Evolutionary conservation across 2,329 filamentous ascomycete genomes (phyloP), one percentile per base, ranked within the genome.

Genomic region (Acrocalymma vagum): DNA sequence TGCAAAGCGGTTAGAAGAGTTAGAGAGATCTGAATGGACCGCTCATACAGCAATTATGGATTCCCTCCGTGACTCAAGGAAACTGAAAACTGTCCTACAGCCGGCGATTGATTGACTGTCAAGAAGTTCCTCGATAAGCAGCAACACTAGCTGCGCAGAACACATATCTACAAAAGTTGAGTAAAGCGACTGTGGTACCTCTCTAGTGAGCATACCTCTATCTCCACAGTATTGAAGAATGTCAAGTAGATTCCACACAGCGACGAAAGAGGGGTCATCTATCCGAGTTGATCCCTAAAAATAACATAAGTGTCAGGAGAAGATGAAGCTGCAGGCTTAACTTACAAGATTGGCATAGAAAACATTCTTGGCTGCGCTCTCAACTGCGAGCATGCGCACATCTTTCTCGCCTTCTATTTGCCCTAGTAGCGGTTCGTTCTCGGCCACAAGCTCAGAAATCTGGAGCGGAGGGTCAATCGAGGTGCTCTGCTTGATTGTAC

Each of bases 61-160:
- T 67, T 97, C 92, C 61, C 94, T 83, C 44, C 95, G 83, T 15
- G 94, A 96, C 68, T 99, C 95, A 28, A 99, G 81, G 60, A 92
- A 99, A 64, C 95, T 91, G 65, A 99, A 97, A 10, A 97, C 87
- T 47, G 83, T 88, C 45, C 91, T 86, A 65, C 94, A 99, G 21
- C 90, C 92, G 16, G 90, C 82, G 27, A 96, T 95, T 0, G 92
- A 96, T 69, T 99, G 93, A 62, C 91, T 96, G 69, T 99, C 95
- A 17, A 99, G 80, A 1, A 99, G 81, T 70, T 97, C 94, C 67
- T 99, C 94, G 14, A 96, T 85, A 11, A 99, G 82, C 81, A 89
- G 92, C 61, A 96, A 91, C 6, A 94, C 79, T 7, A 99, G 77
- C 13, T 87, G 88, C 0, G 90, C 84, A 51, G 96, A 91, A 55